Evolutionary conservation across 2,329 filamentous ascomycete species (phyloP).

Genomic region (Cladosporium halotolerans): DNA sequence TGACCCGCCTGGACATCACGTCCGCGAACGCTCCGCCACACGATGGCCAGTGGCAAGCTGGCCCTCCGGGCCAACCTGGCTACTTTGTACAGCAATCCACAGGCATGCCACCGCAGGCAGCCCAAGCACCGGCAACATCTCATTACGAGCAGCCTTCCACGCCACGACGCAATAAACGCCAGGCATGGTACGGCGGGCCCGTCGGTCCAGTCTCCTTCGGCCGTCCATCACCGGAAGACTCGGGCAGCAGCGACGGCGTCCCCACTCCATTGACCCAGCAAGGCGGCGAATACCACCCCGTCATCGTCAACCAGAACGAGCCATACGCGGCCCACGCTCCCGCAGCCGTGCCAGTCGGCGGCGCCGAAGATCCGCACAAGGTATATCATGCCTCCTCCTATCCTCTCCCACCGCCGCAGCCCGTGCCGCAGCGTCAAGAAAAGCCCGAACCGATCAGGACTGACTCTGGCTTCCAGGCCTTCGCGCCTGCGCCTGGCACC

Average conservation of each 20-base stretch:
- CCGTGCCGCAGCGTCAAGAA: constrained; percentile 21
- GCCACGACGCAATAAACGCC: constrained; percentile 57
- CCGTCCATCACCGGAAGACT: constrained; percentile 50
- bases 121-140: background rate
- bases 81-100: constrained; percentile 5
- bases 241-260: constrained; percentile 48
- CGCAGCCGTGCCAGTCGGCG: constrained; percentile 13
- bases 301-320: constrained; percentile 46
- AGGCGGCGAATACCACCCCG: constrained; percentile 46
- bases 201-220: constrained; percentile 19
- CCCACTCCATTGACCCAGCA: constrained; percentile 46
- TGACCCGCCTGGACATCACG: constrained; percentile 61
- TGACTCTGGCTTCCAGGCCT: constrained; percentile 31
- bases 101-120: constrained; percentile 1
- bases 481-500: constrained; percentile 14
- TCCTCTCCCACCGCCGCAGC: constrained; percentile 5
- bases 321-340: constrained; percentile 1
- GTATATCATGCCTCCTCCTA: constrained; percentile 22
- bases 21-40: constrained; percentile 32
- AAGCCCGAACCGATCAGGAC: constrained; percentile 26
- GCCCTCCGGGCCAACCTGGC: background rate
- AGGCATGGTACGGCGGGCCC: constrained; percentile 65
- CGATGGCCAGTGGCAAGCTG: constrained; percentile 21
- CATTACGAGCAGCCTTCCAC: constrained; percentile 38
- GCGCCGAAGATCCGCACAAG: constrained; percentile 36